Evolutionary conservation across 1,284 basidiomycete species (phyloP).

Genomic region (Veloboletus limbatus): DNA sequence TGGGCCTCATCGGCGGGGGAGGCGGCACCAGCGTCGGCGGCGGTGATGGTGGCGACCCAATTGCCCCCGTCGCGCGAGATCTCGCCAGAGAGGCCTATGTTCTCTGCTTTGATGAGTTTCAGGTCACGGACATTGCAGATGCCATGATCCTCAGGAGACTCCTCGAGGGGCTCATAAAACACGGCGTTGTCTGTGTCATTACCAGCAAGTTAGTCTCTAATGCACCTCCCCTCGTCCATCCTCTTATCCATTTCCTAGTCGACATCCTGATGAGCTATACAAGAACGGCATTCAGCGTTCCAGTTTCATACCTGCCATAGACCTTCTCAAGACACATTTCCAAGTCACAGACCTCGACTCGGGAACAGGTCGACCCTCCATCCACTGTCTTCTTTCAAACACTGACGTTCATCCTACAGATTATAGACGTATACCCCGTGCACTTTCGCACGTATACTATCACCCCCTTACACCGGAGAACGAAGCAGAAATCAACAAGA

Average conservation of each 20-base stretch:
- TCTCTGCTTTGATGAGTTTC: conserved; percentile 98
- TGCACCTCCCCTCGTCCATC: not conserved
- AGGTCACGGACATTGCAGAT: conserved; percentile 98
- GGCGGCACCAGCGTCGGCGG: conserved; percentile 28
- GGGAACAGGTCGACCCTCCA: conserved; percentile 73
- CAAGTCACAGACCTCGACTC: conserved; percentile 92
- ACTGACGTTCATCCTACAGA: conserved; percentile 48
- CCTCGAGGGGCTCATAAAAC: conserved; percentile 80
- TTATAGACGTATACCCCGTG: conserved; percentile 88
- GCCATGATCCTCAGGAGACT: conserved; percentile 96
- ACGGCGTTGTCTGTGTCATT: conserved; percentile 92
- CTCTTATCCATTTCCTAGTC: conserved; percentile 52
- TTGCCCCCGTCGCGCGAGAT: conserved; percentile 86
- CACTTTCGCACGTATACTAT: conserved; percentile 91
- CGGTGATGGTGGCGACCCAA: conserved; percentile 73
- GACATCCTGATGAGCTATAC: conserved; percentile 96
- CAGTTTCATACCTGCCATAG: conserved; percentile 96
- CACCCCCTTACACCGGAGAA: conserved; percentile 72
- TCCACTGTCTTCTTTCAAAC: not conserved
- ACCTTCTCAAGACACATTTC: conserved; percentile 86
- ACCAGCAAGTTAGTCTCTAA: conserved; percentile 82
- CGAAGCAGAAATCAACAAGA: conserved; percentile 71
- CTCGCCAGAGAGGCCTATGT: conserved; percentile 84
- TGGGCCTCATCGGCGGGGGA: conserved; percentile 46
- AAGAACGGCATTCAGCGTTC: conserved; percentile 98